phyloP scores from a whole-genome alignment of 1,284 basidiomycete species.

The Mycosarcoma mackinlayi region DNA sequence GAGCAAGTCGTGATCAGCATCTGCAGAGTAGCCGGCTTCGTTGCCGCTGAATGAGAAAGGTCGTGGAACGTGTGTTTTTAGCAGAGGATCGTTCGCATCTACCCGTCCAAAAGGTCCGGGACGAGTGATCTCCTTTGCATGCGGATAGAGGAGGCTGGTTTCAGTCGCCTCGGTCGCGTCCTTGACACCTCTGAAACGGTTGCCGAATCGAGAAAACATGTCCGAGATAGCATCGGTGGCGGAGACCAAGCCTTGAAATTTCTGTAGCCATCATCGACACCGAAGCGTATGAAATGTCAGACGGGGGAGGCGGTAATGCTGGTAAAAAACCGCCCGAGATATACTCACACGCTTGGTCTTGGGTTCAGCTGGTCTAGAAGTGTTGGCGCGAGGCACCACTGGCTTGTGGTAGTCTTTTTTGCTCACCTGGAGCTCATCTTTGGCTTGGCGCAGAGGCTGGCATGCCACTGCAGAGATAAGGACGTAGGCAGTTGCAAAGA shows the following conservation, averaged over 20 bases:
- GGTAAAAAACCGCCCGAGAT: too few species aligned
- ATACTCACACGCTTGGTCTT: conserved; percentile 32
- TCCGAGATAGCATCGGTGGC: conserved; percentile 2
- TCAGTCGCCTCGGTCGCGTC: conserved; percentile 6
- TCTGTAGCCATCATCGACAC: conserved; percentile 1
- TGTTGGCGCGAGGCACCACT: neutral
- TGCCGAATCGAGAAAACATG: conserved; percentile 8
- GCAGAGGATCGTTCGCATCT: neutral
- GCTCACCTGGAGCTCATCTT: conserved; percentile 19
- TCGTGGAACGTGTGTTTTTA: neutral
- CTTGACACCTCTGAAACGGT: conserved; percentile 1
- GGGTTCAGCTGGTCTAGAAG: neutral
- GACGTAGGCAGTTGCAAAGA: conserved; percentile 16
- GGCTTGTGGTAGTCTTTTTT: conserved; percentile 11
- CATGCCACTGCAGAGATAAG: conserved; percentile 23
- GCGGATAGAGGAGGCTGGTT: neutral
- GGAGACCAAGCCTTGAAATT: neutral
- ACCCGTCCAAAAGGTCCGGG: neutral
- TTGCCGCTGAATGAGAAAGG: conserved; percentile 15
- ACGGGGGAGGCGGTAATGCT: too few species aligned
- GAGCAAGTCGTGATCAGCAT: conserved; percentile 3
- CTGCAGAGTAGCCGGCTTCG: conserved; percentile 20
- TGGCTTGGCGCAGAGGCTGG: conserved; percentile 35
- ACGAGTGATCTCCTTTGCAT: neutral
- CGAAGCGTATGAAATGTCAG: too few species aligned